A percentile compares a stretch with the other conserved stretches of the same genome.
Conservation (phyloP, 2,329 filamentous ascomycete genomes). For the Berkeleyomyces rouxiae region DNA sequence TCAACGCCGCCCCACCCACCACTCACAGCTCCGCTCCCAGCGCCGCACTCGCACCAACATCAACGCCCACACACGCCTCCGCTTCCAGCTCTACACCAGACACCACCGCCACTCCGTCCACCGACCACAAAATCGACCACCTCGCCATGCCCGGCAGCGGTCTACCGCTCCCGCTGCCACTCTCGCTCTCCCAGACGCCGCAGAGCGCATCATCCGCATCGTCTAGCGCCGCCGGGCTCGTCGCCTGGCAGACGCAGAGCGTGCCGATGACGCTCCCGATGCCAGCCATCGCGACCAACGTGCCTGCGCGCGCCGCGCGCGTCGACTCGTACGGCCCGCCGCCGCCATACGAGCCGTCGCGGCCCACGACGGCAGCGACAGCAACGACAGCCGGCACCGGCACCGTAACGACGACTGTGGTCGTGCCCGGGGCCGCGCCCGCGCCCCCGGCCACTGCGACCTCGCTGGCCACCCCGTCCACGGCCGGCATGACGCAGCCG, state of each 20-base stretch:
- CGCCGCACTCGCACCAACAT: neutral
- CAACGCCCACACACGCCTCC: neutral
- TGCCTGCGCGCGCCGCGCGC: neutral
- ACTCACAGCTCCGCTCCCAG: neutral
- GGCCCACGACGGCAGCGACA: slow-evolving; percentile 1
- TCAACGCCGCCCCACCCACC: neutral
- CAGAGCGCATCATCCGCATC: slow-evolving; percentile 7
- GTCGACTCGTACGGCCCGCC: slow-evolving; percentile 8
- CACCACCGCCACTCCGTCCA: neutral
- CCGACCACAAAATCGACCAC: slow-evolving; percentile 10
- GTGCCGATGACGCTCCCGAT: neutral
- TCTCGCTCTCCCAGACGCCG: neutral
- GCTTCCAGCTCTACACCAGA: neutral
- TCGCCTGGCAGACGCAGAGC: slow-evolving; percentile 2
- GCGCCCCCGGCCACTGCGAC: neutral
- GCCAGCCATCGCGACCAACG: neutral
- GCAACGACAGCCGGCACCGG: neutral
- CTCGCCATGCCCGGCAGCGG: slow-evolving; percentile 12
- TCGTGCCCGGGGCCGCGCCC: neutral
- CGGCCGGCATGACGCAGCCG: neutral
- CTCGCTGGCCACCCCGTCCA: neutral
- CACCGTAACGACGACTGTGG: neutral
- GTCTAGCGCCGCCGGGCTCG: neutral
- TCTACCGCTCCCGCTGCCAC: slow-evolving; percentile 1
- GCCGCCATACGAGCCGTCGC: slow-evolving; percentile 11